Evolutionary conservation across 768 basidiomycete genomes (phyloP).

Genomic region (Tulasnella sp.): DNA sequence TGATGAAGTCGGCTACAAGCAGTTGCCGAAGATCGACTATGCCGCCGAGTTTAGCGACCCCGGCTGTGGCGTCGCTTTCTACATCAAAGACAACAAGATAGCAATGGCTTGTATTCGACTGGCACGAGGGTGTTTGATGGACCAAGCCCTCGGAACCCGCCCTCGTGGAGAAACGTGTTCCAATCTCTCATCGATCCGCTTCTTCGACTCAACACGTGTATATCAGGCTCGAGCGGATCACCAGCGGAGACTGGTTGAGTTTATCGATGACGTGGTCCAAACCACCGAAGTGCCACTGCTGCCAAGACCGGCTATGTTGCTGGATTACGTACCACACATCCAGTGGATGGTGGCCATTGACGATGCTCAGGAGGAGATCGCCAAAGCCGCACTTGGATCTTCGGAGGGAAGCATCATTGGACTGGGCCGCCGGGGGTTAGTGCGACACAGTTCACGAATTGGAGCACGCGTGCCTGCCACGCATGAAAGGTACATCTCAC

Average conservation of each 20-base stretch:
- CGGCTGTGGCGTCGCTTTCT: conserved; percentile 24
- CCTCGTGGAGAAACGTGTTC: conserved; percentile 29
- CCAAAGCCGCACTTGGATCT: conserved; percentile 17
- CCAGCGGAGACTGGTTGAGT: conserved; percentile 33
- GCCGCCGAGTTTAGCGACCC: background rate
- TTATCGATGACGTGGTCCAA: conserved; percentile 40
- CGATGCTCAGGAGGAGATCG: conserved; percentile 37
- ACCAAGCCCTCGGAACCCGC: background rate
- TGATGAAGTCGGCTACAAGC: conserved; percentile 44
- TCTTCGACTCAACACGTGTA: conserved; percentile 17
- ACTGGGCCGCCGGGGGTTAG: conserved; percentile 31
- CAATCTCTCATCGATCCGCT: conserved; percentile 13
- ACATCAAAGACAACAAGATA: conserved; percentile 40
- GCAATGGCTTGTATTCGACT: conserved; percentile 27
- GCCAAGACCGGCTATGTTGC: conserved; percentile 37
- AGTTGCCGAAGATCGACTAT: conserved; percentile 12
- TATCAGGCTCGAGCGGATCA: conserved; percentile 37
- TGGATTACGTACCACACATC: conserved; percentile 64
- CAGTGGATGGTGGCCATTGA: conserved; percentile 55
- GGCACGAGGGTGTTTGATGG: conserved; percentile 6
- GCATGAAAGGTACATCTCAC: conserved; percentile 14
- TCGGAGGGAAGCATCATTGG: conserved; percentile 30
- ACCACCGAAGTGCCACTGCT: conserved; percentile 31
- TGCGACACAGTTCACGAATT: conserved; percentile 9
- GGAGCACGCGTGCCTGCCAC: conserved; percentile 13